Base-by-base conservation (phyloP, 352 stramenopile genomes). In the Pythium folliculosum region DNA sequence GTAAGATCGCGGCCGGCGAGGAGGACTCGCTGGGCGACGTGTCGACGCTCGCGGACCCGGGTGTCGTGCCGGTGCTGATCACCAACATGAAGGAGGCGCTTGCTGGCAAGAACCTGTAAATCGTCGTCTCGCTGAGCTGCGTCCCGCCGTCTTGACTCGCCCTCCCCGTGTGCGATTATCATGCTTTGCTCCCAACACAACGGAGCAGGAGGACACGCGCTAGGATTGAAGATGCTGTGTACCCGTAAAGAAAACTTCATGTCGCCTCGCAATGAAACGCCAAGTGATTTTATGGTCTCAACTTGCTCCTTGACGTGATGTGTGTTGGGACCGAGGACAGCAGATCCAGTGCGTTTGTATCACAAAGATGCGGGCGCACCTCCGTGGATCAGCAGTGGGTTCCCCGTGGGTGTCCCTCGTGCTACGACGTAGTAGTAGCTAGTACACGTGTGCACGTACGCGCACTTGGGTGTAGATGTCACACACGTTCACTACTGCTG, bases 1-100 rank as follows among this genome's bases (percentile, higher is more conserved):
- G 98, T 56, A 99, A 99, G 83, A 98, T 99, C 68, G 94, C 97
- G 12, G 86, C 92, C 44, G 93, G 94, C 47, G 96, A 99, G 72
- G 83, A 96, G 51, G 95, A 97, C 64, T 91, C 83, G 50, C 78
- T 99, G 19, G 97, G 97, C 27, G 97, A 99, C 76, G 96, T 94
- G n/a, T 97, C 89, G 64, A 99, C 98, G 35, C 81, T 99, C 40
- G 94, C 95, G 1, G 97, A 99, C 72, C 95, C 97, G 17, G 80
- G 78, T 13, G 96, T 99, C 60, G 97, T 99, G 40, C 83, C 96
- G 22, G 70, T 81, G 57, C 78, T 99, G 52, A 98, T 98, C 69
- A 76, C 80, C 30, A 97, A 95, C 54, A 89, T 95, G 70, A 89
- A 91, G 60, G 75, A 76, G 38, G 84, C 84, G 48, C 70, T 91